These are phyloP conservation scores for Fusarium cicatricum DNA, from an alignment of 2,329 filamentous ascomycete genomes.

Conservation along the genomic window DNA sequence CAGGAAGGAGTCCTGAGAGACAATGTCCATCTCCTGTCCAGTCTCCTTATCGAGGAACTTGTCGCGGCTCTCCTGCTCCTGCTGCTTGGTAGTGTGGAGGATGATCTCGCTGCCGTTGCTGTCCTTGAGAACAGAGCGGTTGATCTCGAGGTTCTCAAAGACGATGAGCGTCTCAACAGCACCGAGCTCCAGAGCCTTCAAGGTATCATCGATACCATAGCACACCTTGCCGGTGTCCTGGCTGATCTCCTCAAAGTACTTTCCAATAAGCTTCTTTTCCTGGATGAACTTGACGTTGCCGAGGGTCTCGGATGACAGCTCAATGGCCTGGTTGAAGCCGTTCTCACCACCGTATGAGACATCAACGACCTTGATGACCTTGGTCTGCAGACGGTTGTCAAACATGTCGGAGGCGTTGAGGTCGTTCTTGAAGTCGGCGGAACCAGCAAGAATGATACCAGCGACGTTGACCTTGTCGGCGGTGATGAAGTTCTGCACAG, in stretches of 20 bases:
- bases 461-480: conserved; percentile 98
- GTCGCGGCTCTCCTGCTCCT: conserved; percentile 75
- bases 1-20: conserved; percentile 90
- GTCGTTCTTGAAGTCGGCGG: conserved; percentile 99
- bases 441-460: conserved; percentile 93
- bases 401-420: conserved; percentile 98
- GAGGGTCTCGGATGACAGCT: conserved; percentile 91
- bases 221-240: conserved; percentile 97
- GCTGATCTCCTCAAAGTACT: conserved; percentile 99
- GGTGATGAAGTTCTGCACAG: conserved; percentile 99
- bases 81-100: conserved; percentile 85
- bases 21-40: conserved; percentile 95
- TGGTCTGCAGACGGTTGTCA: conserved; percentile 86
- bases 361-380: conserved; percentile 99
- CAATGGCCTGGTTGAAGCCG: conserved; percentile 99
- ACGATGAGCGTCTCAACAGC: conserved; percentile 95
- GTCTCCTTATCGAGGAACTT: conserved; percentile 96
- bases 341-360: conserved; percentile 99
- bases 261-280: conserved; percentile 99
- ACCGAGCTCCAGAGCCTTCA: conserved; percentile 95
- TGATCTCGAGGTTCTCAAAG: conserved; percentile 96
- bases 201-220: conserved; percentile 96
- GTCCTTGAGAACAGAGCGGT: conserved; percentile 87
- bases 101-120: conserved; percentile 76
- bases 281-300: conserved; percentile 99